Conservation (phyloP, 139 green algal genomes). For the Tetratostichococcus sp. region DNA sequence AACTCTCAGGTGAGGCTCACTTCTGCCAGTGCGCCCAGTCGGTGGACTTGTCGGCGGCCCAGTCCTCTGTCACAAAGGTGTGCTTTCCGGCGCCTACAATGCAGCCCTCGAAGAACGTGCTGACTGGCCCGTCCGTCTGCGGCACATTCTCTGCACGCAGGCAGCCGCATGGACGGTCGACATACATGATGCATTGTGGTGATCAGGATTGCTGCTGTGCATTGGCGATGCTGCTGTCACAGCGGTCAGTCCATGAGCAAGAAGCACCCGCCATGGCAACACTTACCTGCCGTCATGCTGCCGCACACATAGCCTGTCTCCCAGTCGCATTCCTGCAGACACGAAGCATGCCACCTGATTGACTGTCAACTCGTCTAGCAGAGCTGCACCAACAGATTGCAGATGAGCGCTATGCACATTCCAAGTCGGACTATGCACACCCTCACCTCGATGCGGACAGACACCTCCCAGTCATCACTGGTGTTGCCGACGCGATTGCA, state of each 20-base stretch:
- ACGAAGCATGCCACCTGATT: background rate
- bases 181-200: no score
- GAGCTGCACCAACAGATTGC: no score
- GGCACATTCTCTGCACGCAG: conserved; percentile 42
- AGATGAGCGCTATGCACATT: background rate
- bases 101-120: conserved; percentile 66
- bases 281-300: background rate
- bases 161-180: no score
- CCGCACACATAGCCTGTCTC: background rate
- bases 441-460: background rate
- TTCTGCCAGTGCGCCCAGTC: conserved; percentile 56
- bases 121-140: conserved; percentile 24
- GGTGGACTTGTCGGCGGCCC: conserved; percentile 32
- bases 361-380: no score
- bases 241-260: no score
- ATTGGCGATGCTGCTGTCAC: no score
- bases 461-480: background rate
- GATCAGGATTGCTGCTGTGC: no score
- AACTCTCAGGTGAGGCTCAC: background rate
- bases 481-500: background rate
- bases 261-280: no score
- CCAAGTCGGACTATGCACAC: background rate
- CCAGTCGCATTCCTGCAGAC: background rate
- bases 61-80: conserved; percentile 70
- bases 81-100: conserved; percentile 74